These are phyloP conservation scores for Kodamaea anthophila DNA, from an alignment of 1,139 yeast species.

Conservation along the genomic window DNA sequence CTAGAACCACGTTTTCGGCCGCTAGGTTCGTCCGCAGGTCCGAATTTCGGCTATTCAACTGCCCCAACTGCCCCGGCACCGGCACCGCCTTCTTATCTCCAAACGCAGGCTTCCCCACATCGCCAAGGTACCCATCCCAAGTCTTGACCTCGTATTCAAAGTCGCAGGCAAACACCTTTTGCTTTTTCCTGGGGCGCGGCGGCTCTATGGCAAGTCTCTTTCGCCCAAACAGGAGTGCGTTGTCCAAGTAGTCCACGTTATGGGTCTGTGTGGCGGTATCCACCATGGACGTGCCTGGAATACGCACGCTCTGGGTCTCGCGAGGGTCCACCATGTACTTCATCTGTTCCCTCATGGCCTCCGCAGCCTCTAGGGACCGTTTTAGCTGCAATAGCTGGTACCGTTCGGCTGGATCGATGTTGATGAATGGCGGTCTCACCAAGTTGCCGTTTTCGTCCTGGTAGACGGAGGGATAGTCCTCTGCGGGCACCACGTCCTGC, in stretches of 20 bases:
- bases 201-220: slow-evolving; percentile 10
- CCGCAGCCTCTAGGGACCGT: slow-evolving; percentile 32
- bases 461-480: slow-evolving; percentile 30
- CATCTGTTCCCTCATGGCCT: slow-evolving; percentile 25
- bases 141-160: slow-evolving; percentile 29
- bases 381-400: slow-evolving; percentile 38
- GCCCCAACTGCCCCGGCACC: too few relatives aligned
- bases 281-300: slow-evolving; percentile 17
- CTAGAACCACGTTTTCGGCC: too few relatives aligned
- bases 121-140: slow-evolving; percentile 28
- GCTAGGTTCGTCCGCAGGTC: too few relatives aligned
- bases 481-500: slow-evolving; percentile 13
- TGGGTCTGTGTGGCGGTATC: slow-evolving; percentile 43
- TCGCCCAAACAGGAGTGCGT: slow-evolving; percentile 19
- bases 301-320: slow-evolving; percentile 21
- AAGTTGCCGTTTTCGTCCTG: slow-evolving; percentile 33
- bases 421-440: slow-evolving; percentile 43
- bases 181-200: slow-evolving; percentile 11
- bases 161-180: slow-evolving; percentile 27
- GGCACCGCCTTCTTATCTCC: slow-evolving; percentile 4
- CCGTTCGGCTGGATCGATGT: slow-evolving; percentile 40
- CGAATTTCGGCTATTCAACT: too few relatives aligned
- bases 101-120: slow-evolving; percentile 26
- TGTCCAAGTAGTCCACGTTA: slow-evolving; percentile 24
- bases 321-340: slow-evolving; percentile 38